phyloP scores from a whole-genome alignment of 2,329 filamentous ascomycete species.

The Colletotrichum orchidophilum region DNA sequence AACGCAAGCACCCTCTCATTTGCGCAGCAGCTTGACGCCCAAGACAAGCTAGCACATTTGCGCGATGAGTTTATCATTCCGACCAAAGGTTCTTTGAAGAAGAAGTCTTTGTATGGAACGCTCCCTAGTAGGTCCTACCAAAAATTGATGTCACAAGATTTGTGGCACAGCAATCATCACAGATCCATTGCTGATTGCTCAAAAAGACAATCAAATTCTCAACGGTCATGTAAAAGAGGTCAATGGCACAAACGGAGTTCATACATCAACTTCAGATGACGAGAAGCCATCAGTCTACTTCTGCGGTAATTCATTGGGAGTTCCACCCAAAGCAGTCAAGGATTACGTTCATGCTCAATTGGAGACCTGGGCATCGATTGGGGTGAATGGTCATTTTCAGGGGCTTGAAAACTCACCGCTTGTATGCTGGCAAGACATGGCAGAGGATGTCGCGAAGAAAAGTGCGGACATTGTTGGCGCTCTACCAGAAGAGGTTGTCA shows the following conservation, averaged over 20 bases:
- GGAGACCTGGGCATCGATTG: slow-evolving; percentile 84
- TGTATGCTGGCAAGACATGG: slow-evolving; percentile 80
- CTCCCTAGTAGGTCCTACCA: slow-evolving; percentile 48
- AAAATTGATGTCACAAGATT: neutral
- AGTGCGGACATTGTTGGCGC: slow-evolving; percentile 82
- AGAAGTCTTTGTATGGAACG: slow-evolving; percentile 63
- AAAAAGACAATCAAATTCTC: slow-evolving; percentile 28
- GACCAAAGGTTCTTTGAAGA: slow-evolving; percentile 74
- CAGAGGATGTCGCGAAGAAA: slow-evolving; percentile 75
- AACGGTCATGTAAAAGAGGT: slow-evolving; percentile 38
- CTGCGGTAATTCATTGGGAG: slow-evolving; percentile 81
- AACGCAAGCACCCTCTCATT: slow-evolving; percentile 58
- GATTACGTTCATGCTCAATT: slow-evolving; percentile 77
- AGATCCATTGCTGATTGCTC: neutral
- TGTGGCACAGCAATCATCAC: neutral
- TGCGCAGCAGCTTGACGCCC: slow-evolving; percentile 63
- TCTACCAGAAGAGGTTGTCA: slow-evolving; percentile 75
- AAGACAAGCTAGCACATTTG: slow-evolving; percentile 68
- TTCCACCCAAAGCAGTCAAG: slow-evolving; percentile 74
- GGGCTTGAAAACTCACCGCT: slow-evolving; percentile 73
- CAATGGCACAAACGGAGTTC: slow-evolving; percentile 42
- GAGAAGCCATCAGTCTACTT: slow-evolving; percentile 71
- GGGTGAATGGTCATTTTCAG: slow-evolving; percentile 85
- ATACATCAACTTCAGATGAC: slow-evolving; percentile 40
- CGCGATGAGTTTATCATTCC: slow-evolving; percentile 82